A percentile compares a stretch with the other conserved stretches of the same genome.
Evolutionary conservation across 768 basidiomycete species (phyloP).

Genomic region (Leccinum subgranulosum): DNA sequence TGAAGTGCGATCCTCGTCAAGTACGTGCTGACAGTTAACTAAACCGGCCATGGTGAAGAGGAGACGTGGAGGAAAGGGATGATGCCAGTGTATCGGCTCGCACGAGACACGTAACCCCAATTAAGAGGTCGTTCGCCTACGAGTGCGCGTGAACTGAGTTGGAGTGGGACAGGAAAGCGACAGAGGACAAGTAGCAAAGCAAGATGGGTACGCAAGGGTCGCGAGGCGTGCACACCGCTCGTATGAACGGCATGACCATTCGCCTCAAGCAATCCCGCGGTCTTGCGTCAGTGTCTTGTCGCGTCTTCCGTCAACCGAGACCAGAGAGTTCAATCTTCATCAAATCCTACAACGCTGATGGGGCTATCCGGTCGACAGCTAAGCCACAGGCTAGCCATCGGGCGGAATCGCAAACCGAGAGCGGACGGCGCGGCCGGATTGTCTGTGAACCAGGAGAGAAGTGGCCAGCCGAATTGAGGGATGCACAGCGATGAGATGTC

Average conservation of each 20-base stretch:
- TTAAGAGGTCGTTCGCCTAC: constrained; percentile 78
- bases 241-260: constrained; percentile 45
- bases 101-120: constrained; percentile 79
- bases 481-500: constrained; percentile 25
- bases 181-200: constrained; percentile 39
- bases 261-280: constrained; percentile 55
- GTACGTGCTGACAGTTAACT: constrained; percentile 23
- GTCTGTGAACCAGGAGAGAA: constrained; percentile 21
- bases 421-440: constrained; percentile 56
- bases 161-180: constrained; percentile 45
- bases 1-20: constrained; percentile 23
- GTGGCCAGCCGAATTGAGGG: constrained; percentile 23
- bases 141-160: constrained; percentile 51
- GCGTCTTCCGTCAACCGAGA: constrained; percentile 47
- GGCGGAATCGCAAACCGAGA: constrained; percentile 25
- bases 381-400: constrained; percentile 42
- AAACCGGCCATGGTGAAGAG: constrained; percentile 23
- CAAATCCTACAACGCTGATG: constrained; percentile 31
- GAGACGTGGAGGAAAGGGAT: constrained; percentile 31
- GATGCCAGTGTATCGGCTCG: constrained; percentile 73
- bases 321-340: constrained; percentile 53
- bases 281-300: constrained; percentile 73
- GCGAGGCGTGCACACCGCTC: constrained; percentile 53
- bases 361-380: constrained; percentile 17
- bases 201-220: constrained; percentile 48